Conservation (phyloP, 2,329 filamentous ascomycete genomes). For the Fonsecaea nubica region DNA sequence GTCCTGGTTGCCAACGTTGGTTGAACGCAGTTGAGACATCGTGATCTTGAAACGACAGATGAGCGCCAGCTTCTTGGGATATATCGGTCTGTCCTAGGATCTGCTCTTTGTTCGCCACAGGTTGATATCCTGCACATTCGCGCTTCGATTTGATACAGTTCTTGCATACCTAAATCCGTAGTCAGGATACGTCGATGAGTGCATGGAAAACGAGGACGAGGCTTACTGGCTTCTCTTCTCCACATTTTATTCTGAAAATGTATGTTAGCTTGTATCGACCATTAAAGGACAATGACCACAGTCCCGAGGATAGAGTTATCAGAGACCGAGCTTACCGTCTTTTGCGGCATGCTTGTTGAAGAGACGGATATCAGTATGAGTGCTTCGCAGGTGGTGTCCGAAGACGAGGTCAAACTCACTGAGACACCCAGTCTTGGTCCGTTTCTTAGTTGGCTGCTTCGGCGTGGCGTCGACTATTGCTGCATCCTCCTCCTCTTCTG, state of each 20-base stretch:
- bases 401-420: conserved; percentile 62
- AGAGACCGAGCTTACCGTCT: conserved; percentile 60
- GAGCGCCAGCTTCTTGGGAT: conserved; percentile 10
- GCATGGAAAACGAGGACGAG: background rate
- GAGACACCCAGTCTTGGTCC: conserved; percentile 91
- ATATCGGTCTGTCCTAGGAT: conserved; percentile 14
- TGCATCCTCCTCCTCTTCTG: conserved; percentile 21
- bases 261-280: conserved; percentile 7
- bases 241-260: conserved; percentile 77
- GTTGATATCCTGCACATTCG: conserved; percentile 48
- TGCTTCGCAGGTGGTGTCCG: background rate
- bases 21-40: conserved; percentile 11
- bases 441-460: conserved; percentile 60
- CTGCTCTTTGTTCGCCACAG: conserved; percentile 35
- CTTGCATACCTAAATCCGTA: conserved; percentile 44
- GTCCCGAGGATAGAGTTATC: too few relatives aligned
- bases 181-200: conserved; percentile 5
- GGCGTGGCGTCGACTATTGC: conserved; percentile 22
- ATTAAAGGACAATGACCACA: background rate
- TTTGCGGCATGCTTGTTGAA: conserved; percentile 76
- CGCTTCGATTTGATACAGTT: conserved; percentile 56
- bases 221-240: conserved; percentile 69
- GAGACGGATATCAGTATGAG: conserved; percentile 23
- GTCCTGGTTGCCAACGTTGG: conserved; percentile 20
- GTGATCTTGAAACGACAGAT: conserved; percentile 19